Evolutionary conservation across 1,284 basidiomycete genomes (phyloP), one percentile per base, ranked within the genome.

Genomic region (Apiotrichum sp.): DNA sequence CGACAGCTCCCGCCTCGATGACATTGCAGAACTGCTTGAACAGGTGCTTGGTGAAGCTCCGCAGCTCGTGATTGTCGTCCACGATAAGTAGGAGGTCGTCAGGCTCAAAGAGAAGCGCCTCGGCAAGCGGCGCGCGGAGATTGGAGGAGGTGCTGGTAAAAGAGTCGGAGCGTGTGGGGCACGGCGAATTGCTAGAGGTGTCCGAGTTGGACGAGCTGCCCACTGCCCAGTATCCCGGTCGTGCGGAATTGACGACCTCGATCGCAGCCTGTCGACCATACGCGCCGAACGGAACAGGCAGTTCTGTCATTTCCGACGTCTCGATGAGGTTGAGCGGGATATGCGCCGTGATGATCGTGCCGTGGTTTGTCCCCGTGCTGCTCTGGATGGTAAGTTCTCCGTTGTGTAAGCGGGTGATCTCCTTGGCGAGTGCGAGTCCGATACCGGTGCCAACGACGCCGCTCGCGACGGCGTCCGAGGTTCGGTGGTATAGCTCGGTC

Each of bases 401-500:
- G 5, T 70, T 71, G 55, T 79, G 75, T 13, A 78, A 62, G 35
- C 72, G 72, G 40, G 79, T 64, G 31, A 78, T 65, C 54, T 77
- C 76, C 33, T 65, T 62, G 1, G 65, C 68, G 3, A 74, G 55
- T 53, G 46, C 68, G 14, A 61, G 47, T 14, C 56, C 53, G 14
- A 61, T 52, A 6, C 53, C 59, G 1, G 53, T 53, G 10, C 53
- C 53, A 1, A 66, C 69, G 3, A 43, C 13, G 0, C 52, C 38
- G 9, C 42, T 42, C 29, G 41, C 14, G 2, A 41, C 38, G 1
- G 50, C 45, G 2, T 57, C 39, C 29, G 49, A 43, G 1, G 61
- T 54, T 32, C 64, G 62, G 29, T 64, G 61, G 46, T 57, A 64
- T 14, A 57, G 38, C 6, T 64, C 59, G 16, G 59, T 62, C 6